Base-by-base conservation (phyloP, 1,139 yeast genomes). In the Wickerhamomyces sp. region DNA sequence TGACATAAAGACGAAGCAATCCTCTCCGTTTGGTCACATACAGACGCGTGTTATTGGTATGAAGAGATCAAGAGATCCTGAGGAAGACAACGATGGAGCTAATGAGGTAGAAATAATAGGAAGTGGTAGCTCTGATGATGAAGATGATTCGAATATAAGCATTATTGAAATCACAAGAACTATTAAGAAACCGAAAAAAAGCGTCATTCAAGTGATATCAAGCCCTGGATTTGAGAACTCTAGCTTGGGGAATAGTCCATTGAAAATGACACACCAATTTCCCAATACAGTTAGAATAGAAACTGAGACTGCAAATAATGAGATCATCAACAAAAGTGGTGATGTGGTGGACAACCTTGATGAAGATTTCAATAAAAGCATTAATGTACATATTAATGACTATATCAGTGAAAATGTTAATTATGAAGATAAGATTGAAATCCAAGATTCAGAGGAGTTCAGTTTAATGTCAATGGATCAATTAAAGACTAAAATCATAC, bases 401-500 rank as follows among this genome's bases (percentile, higher is more conserved):
- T 12, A 24, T 24, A 7, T 14, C n/a, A 25, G 25, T 7, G 17
- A 20, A 5, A 14, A 20, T 6, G 15, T 14, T n/a, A 27, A 12
- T 4, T 14, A 25, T 18, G 21, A 33, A 15, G 34, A 29, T n/a
- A 29, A 22, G 9, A 17, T 30, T 19, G 39, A 22, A 31, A 30
- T 6, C 28, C 27, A 25, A 40, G 35, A 6, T 35, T 37, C 4
- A 24, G 27, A 24, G 26, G 51, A 46, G n/a, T 45, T 48, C 16
- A 41, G 43, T 7, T 28, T 36, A 7, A 39, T 58, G 52, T 42
- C 63, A 2, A 52, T 59, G 30, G 52, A 52, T 15, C 61, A 66
- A 34, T 45, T 67, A 18, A 51, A 53, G 34, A 48, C 47, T 5
- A 51, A 46, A 28, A 54, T 67, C 28, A 51, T 51, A 28, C 54